phyloP scores from a whole-genome alignment of 73 alveolate genomes.

The Paramecium sonneborni region DNA sequence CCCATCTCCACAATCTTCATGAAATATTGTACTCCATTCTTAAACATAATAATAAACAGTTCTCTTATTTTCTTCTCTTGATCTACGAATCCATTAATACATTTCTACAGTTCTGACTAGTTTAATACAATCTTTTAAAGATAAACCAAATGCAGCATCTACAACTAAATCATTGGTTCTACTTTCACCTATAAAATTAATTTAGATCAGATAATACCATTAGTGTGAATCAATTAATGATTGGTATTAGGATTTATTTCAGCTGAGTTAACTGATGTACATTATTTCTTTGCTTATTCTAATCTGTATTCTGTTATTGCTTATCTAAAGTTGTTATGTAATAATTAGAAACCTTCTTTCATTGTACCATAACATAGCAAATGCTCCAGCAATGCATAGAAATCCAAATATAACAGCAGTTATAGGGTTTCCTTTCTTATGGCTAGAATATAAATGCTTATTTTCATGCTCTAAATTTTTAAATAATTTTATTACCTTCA shows the following conservation, averaged over 20 bases:
- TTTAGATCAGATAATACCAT: not conserved
- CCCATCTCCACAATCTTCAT: not conserved
- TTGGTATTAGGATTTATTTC: slow-evolving; percentile 20
- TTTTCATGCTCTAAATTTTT: not conserved
- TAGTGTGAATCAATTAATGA: not conserved
- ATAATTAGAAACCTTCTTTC: slow-evolving; percentile 23
- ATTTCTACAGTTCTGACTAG: not conserved
- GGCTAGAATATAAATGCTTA: not conserved
- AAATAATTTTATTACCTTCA: not conserved
- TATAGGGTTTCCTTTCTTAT: not conserved
- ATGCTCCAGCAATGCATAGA: not conserved
- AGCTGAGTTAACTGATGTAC: not conserved
- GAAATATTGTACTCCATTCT: not conserved
- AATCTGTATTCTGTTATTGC: slow-evolving; percentile 25
- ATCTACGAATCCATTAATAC: slow-evolving; percentile 11
- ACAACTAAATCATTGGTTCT: not conserved
- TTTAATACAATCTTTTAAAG: not conserved
- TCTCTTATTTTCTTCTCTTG: not conserved
- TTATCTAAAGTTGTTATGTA: not conserved
- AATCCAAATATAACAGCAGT: not conserved
- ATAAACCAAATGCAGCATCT: not conserved
- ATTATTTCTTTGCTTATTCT: slow-evolving; percentile 11
- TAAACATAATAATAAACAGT: not conserved
- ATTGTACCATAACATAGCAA: slow-evolving; percentile 31
- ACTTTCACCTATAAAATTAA: not conserved